Evolutionary conservation across 805 yeast species (phyloP).

Genomic region (Barnettozyma populi): DNA sequence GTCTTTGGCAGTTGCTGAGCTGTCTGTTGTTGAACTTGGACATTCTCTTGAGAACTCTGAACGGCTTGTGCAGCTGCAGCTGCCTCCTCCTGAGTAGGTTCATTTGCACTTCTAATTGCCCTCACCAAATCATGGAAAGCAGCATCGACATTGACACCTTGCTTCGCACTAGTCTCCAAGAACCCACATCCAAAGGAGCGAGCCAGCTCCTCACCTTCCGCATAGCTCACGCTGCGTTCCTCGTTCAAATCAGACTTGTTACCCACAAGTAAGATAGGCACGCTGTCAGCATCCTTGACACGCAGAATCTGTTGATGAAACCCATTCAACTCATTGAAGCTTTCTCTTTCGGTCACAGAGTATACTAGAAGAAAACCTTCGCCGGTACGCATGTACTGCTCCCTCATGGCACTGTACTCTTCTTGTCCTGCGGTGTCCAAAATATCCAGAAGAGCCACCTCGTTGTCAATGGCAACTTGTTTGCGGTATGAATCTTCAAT

Average conservation of each 20-base stretch:
- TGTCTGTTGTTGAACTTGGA: background rate
- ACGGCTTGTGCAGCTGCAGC: background rate
- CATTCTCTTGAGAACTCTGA: background rate
- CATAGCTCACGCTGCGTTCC: conserved; percentile 67
- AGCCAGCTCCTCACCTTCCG: conserved; percentile 61
- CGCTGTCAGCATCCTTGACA: conserved; percentile 69
- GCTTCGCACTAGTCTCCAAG: conserved; percentile 91
- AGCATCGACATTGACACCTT: conserved; percentile 83
- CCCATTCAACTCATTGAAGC: conserved; percentile 78
- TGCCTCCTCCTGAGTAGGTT: conserved; percentile 3
- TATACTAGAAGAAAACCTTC: conserved; percentile 90
- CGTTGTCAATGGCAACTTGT: conserved; percentile 77
- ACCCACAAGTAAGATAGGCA: conserved; percentile 78
- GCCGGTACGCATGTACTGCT: conserved; percentile 93
- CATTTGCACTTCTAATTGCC: conserved; percentile 33
- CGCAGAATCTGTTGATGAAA: conserved; percentile 77
- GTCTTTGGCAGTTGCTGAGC: background rate
- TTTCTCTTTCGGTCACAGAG: conserved; percentile 76
- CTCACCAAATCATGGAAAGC: conserved; percentile 70
- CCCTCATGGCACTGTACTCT: conserved; percentile 90
- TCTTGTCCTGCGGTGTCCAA: conserved; percentile 99
- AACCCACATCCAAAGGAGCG: conserved; percentile 64
- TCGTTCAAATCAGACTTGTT: conserved; percentile 71
- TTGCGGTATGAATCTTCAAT: conserved; percentile 91
- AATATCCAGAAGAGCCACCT: conserved; percentile 75